These are phyloP conservation scores for Salvia rosmarinus DNA, from an alignment of 257 asterid genomes.

Conservation along the genomic window DNA sequence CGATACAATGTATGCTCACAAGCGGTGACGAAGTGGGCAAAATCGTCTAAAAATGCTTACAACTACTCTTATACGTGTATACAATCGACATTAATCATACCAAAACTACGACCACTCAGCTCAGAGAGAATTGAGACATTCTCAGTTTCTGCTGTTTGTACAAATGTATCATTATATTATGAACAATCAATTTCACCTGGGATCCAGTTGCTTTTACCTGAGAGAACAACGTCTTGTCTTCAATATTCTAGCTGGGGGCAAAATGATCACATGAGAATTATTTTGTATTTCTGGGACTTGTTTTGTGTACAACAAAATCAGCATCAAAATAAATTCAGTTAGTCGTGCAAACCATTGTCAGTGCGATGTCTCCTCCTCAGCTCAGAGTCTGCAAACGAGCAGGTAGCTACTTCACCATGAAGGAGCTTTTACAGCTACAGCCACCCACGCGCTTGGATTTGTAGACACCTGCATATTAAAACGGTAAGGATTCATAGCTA, in stretches of 20 bases:
- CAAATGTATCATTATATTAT: slow-evolving; percentile 10
- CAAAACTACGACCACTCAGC: background rate
- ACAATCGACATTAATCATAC: slow-evolving; percentile 1
- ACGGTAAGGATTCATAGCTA: background rate
- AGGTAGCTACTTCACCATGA: slow-evolving; percentile 58
- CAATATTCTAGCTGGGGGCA: slow-evolving; percentile 21
- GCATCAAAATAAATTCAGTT: slow-evolving; percentile 33
- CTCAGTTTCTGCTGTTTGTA: slow-evolving; percentile 17
- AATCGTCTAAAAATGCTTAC: background rate
- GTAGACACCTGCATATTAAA: slow-evolving; percentile 63
- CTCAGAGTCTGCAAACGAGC: slow-evolving; percentile 12
- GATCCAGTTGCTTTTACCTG: background rate
- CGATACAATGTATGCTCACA: too few relatives aligned
- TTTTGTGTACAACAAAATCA: slow-evolving; percentile 38
- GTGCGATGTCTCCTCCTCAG: slow-evolving; percentile 6
- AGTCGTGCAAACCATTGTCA: slow-evolving; percentile 27
- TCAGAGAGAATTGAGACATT: background rate
- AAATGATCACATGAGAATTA: background rate
- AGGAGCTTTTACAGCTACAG: slow-evolving; percentile 94
- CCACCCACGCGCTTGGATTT: slow-evolving; percentile 98
- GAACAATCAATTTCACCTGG: slow-evolving; percentile 29
- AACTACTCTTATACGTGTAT: background rate
- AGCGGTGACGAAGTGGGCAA: background rate
- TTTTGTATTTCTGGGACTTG: background rate
- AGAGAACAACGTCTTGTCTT: slow-evolving; percentile 10